phyloP scores from a whole-genome alignment of 495 filamentous ascomycete species.

The Hapsidospora chrysogenum region DNA sequence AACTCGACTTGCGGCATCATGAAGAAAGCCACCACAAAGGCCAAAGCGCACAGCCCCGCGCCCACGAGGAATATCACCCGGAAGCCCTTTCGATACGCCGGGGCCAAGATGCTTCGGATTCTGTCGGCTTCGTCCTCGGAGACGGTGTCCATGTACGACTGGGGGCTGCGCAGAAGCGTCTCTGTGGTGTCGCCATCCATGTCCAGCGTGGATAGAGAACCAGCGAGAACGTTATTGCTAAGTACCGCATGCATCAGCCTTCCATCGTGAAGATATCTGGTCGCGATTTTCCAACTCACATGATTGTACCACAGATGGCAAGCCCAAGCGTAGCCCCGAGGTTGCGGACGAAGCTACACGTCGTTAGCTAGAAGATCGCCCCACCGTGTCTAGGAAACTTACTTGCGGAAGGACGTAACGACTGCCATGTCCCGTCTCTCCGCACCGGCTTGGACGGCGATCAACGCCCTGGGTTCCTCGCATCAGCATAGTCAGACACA shows the following conservation, averaged over 20 bases:
- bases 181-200: conserved; percentile 10
- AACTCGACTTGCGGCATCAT: conserved; percentile 32
- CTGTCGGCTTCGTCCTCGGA: conserved; percentile 17
- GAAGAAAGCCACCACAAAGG: conserved; percentile 23
- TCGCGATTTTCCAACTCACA: conserved; percentile 13
- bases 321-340: conserved; percentile 36
- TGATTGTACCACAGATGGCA: conserved; percentile 32
- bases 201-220: conserved; percentile 16
- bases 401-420: conserved; percentile 37
- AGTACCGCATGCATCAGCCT: no score
- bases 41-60: conserved; percentile 26
- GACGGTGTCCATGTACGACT: conserved; percentile 14
- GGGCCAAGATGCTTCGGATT: conserved; percentile 20
- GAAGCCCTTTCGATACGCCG: conserved; percentile 31
- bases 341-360: conserved; percentile 30
- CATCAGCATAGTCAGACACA: not conserved
- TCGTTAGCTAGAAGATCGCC: not conserved
- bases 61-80: conserved; percentile 32
- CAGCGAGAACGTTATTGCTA: conserved; percentile 28
- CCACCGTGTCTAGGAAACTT: conserved; percentile 4
- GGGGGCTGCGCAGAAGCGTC: conserved; percentile 10
- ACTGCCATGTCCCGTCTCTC: conserved; percentile 37
- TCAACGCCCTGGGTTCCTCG: conserved; percentile 23
- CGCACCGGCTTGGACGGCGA: conserved; percentile 36
- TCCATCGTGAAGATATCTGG: no score